Conservation (phyloP, 495 filamentous ascomycete genomes). For the Neurospora discreta region DNA sequence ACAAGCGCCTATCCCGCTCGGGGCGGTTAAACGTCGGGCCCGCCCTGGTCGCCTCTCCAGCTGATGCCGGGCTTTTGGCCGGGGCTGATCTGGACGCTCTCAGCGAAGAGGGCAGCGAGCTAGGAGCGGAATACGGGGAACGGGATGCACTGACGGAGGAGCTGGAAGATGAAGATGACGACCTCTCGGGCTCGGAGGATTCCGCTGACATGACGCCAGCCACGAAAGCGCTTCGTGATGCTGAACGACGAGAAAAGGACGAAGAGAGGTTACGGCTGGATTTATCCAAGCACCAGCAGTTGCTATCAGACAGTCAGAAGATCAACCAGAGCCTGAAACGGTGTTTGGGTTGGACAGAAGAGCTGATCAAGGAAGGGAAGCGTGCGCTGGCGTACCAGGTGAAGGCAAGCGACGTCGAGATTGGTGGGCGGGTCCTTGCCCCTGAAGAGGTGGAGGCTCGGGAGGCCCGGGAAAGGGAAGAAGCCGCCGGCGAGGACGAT, state of each 20-base stretch:
- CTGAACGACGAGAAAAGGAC: slow-evolving; percentile 46
- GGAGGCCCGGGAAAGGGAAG: slow-evolving; percentile 41
- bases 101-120: slow-evolving; percentile 36
- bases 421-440: slow-evolving; percentile 69
- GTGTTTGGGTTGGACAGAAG: slow-evolving; percentile 78
- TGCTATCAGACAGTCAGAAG: slow-evolving; percentile 79
- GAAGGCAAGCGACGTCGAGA: slow-evolving; percentile 60
- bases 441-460: slow-evolving; percentile 31
- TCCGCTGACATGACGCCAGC: slow-evolving; percentile 38
- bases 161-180: slow-evolving; percentile 29
- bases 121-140: slow-evolving; percentile 30
- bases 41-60: not conserved
- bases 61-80: slow-evolving; percentile 16
- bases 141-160: slow-evolving; percentile 2
- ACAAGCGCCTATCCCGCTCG: slow-evolving; percentile 65
- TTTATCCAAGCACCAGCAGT: slow-evolving; percentile 75
- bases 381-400: slow-evolving; percentile 78
- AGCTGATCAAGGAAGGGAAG: slow-evolving; percentile 76
- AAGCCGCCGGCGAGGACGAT: slow-evolving; percentile 32
- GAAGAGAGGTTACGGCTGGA: slow-evolving; percentile 72
- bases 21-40: slow-evolving; percentile 49
- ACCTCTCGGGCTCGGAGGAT: slow-evolving; percentile 27
- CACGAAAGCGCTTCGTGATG: slow-evolving; percentile 32
- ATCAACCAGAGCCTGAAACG: slow-evolving; percentile 88
- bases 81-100: slow-evolving; percentile 37